These are phyloP conservation scores for Echites panduratus DNA, from an alignment of 257 asterid genomes.

Conservation along the genomic window DNA sequence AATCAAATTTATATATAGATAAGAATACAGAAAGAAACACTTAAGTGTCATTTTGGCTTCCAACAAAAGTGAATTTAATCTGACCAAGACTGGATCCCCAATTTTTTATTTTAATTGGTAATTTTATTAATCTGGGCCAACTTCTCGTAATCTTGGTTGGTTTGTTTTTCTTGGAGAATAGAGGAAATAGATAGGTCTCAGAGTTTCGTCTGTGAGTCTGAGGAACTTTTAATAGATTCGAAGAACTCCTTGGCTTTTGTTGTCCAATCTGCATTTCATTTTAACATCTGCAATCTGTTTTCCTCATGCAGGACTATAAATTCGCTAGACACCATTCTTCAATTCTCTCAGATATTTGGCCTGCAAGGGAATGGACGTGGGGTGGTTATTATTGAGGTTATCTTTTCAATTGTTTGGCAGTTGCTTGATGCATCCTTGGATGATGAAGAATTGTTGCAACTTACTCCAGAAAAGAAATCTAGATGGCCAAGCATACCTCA, in stretches of 20 bases:
- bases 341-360: conserved; percentile 46
- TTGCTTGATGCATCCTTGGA: conserved; percentile 75
- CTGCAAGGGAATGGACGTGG: conserved; percentile 51
- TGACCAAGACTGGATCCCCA: neutral
- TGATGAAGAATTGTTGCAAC: conserved; percentile 81
- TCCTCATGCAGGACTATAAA: conserved; percentile 59
- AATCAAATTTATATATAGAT: neutral
- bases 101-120: neutral
- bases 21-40: neutral
- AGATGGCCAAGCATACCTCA: conserved; percentile 59
- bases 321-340: conserved; percentile 43
- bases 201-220: neutral
- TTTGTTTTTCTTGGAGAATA: neutral
- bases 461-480: conserved; percentile 46
- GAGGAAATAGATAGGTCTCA: neutral
- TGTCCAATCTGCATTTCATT: conserved; percentile 12
- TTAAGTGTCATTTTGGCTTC: neutral
- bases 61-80: neutral
- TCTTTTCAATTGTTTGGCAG: conserved; percentile 74
- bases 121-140: neutral
- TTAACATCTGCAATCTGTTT: conserved; percentile 2
- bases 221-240: neutral
- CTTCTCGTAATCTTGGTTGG: neutral
- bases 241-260: neutral
- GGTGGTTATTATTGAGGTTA: conserved; percentile 49